These are phyloP conservation scores for Bryum argenteum DNA, from an alignment of 225 moss, liverwort and hornwort genomes.

Conservation along the genomic window DNA sequence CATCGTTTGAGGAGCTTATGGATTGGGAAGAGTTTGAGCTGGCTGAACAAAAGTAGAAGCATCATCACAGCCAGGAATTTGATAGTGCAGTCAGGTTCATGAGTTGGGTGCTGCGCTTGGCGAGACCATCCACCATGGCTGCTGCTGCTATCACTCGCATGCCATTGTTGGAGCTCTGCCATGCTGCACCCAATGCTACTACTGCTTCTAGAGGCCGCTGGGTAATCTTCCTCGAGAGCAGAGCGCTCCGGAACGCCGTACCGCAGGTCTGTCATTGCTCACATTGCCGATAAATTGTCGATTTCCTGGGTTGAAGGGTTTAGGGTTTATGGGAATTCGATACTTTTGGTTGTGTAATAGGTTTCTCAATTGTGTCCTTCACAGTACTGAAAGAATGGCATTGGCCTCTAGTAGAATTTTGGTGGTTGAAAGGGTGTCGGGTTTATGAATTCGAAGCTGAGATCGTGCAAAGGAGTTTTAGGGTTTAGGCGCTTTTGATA, in stretches of 20 bases:
- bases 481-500: too few species aligned
- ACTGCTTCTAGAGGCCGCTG: conserved; percentile 20
- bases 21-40: conserved; percentile 15
- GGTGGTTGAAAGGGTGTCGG: not conserved
- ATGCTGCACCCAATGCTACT: conserved; percentile 10
- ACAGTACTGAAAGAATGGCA: not conserved
- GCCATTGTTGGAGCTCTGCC: conserved; percentile 42
- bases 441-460: too few species aligned
- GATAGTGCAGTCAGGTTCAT: conserved; percentile 37
- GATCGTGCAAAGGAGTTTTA: not conserved
- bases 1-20: conserved; percentile 12
- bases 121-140: conserved; percentile 37
- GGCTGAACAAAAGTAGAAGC: conserved; percentile 1
- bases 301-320: not conserved
- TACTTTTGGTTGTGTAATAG: not conserved
- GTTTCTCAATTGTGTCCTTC: too few species aligned
- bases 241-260: conserved; percentile 27
- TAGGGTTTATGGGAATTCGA: not conserved
- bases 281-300: not conserved
- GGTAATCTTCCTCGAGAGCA: conserved; percentile 33
- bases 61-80: not conserved
- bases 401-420: not conserved
- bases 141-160: conserved; percentile 38
- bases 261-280: conserved; percentile 35
- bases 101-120: conserved; percentile 50